Base-by-base conservation (phyloP, 306 rosid genomes). In the Astragalus membranaceus region DNA sequence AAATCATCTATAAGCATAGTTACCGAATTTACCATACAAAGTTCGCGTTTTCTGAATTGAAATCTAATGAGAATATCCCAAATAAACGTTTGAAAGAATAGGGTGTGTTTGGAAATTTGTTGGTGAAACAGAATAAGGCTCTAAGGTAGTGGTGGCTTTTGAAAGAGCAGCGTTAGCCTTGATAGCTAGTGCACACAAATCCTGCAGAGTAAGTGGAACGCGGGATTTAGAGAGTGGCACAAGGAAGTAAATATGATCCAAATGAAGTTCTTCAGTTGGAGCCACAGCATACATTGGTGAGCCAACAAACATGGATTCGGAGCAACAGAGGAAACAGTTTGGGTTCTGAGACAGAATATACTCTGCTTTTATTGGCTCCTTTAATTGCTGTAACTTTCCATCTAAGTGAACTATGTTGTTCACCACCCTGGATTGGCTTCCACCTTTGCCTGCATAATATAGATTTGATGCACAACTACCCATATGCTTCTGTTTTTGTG, bases 151-250 rank as follows among this genome's bases (percentile, higher is more conserved):
- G 8, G 30, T 10, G 33, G 58, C 10, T 2, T 47, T 14, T 55
- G 79, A 67, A 75, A 90, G 85, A 32, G 85, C 96, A 5, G 72
- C 80, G 63, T 85, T 74, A 48, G 94, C 88, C 76, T 82, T 84
- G 73, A 82, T 67, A 35, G 96, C 88, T 0, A 87, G 70, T 11
- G 74, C 35, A 10, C 96, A 75, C 48, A 90, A 46, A 2, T 85
- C 88, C 2, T 80, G 84, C 0, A 90, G 83, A 36, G 91, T 76
- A 13, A 90, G 86, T 5, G 83, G 71, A 0, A 26, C 3, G 0
- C 53, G 54, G 7, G 81, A 75, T 71, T 82, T 81, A 12, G 80
- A 32, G 11, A 64, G 61, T 46, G 91, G 93, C 7, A 87, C 58
- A 53, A 89, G 71, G 35, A 89, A 87, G 36, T 87, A 89, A 5